Evolutionary conservation across 805 yeast genomes (phyloP), one percentile per base, ranked within the genome.

Genomic region (Millerago galiae): DNA sequence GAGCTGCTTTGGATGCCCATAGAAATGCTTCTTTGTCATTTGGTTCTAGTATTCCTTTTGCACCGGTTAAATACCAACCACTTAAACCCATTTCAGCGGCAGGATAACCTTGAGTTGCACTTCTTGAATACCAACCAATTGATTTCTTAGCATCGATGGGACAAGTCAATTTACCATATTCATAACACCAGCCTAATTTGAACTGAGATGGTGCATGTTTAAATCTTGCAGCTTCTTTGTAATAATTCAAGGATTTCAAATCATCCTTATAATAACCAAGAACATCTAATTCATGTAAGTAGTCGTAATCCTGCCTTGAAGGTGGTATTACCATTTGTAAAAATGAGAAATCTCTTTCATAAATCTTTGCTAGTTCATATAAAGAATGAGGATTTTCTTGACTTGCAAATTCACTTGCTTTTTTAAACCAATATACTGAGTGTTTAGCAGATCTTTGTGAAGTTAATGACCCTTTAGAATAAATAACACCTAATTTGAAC

Each of bases 21-120:
- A 74, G 58, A 49, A 75, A 80, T 1, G 89, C 87, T 63, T 81
- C 82, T 35, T 67, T 69, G 49, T 76, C 82, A 58, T 79, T 79
- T 8, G 73, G 70, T 34, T 64, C 62, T 34, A 83, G 58, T 2
- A 76, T 63, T 2, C 70, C 75, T 12, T 69, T 67, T 0, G 77
- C 78, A 2, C 95, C 95, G 0, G 88, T 79, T 11, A 83, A 68
- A 51, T 80, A 77, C 90, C 91, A 83, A 37, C 89, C 89, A 45
- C 83, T 75, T 29, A 84, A 62, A 0, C 86, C 87, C 56, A 84
- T 67, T 57, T 83, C 83, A 3, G 86, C 81, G 54, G 80, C 75
- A 0, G 81, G 70, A 52, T 82, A 81, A 13, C 81, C 83, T 45
- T 72, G 37, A 34, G 48, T 49, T 2, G 89, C 87, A 4, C 86